Evolutionary conservation across 331 rosid genomes (phyloP).

Genomic region (Dryas integrifolia): DNA sequence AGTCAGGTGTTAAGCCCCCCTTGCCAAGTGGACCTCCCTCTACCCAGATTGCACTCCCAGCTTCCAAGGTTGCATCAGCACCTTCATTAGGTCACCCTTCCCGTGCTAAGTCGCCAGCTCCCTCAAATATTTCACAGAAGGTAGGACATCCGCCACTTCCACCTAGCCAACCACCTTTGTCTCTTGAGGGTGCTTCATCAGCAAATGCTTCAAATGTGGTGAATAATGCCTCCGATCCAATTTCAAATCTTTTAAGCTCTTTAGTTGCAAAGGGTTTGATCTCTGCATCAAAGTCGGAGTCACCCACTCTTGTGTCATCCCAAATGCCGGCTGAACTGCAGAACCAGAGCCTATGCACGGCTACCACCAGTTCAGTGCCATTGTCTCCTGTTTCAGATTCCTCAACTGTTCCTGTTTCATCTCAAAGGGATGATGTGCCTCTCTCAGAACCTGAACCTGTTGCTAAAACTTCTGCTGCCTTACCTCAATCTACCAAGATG

Average conservation of each 20-base stretch:
- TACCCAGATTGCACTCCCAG: constrained; percentile 36
- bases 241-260: constrained; percentile 79
- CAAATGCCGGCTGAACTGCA: constrained; percentile 37
- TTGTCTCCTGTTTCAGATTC: constrained; percentile 49
- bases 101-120: constrained; percentile 38
- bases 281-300: constrained; percentile 66
- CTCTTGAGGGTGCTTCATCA: constrained; percentile 42
- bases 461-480: constrained; percentile 29
- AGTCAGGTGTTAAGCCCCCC: constrained; percentile 42
- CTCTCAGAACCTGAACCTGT: constrained; percentile 32
- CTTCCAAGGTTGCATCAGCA: constrained; percentile 32
- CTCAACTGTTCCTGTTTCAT: constrained; percentile 35
- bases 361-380: constrained; percentile 37
- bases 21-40: constrained; percentile 43
- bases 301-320: constrained; percentile 35
- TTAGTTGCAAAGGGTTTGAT: constrained; percentile 94
- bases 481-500: constrained; percentile 41
- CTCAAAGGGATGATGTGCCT: constrained; percentile 39
- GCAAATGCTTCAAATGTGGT: constrained; percentile 45
- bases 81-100: constrained; percentile 46
- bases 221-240: constrained; percentile 48
- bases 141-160: constrained; percentile 40
- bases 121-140: constrained; percentile 42
- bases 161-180: constrained; percentile 42
- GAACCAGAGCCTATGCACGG: constrained; percentile 37